phyloP scores from a whole-genome alignment of 257 asterid genomes.

The Solanum ossicruentum region DNA sequence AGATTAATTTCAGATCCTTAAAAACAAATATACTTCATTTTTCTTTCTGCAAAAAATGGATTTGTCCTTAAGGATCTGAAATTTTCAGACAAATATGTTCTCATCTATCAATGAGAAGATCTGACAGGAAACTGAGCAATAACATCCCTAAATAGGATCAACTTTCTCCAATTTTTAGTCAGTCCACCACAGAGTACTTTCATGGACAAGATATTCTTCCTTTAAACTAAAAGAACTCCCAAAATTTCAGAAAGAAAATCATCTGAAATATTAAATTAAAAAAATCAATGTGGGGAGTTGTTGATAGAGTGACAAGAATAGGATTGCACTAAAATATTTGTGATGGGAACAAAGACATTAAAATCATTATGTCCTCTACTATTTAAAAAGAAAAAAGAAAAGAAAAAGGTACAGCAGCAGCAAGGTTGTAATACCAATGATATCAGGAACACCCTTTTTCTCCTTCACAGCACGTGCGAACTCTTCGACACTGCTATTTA shows the following conservation, averaged over 20 bases:
- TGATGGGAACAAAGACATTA: not conserved
- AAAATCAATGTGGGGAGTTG: not conserved
- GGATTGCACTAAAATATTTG: not conserved
- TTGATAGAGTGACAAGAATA: not conserved
- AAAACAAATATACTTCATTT: not conserved
- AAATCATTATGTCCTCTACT: not conserved
- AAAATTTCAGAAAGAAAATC: not conserved
- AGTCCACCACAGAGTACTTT: not conserved
- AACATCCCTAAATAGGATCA: not conserved
- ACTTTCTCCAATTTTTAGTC: not conserved
- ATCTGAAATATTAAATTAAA: not conserved
- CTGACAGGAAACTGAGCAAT: not conserved
- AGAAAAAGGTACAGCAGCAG: not conserved
- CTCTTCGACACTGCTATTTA: constrained; percentile 66
- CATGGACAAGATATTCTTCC: not conserved
- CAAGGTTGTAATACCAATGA: constrained; percentile 39
- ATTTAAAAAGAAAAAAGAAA: not conserved
- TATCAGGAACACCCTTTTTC: constrained; percentile 76
- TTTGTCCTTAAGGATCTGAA: not conserved
- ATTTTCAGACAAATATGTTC: not conserved
- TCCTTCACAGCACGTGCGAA: constrained; percentile 59
- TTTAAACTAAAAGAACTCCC: not conserved
- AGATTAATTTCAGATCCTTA: not conserved
- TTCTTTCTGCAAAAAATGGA: not conserved
- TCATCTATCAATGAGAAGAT: not conserved